These are phyloP conservation scores for Gossypium gossypioides DNA, from an alignment of 441 rosid species.

Conservation along the genomic window DNA sequence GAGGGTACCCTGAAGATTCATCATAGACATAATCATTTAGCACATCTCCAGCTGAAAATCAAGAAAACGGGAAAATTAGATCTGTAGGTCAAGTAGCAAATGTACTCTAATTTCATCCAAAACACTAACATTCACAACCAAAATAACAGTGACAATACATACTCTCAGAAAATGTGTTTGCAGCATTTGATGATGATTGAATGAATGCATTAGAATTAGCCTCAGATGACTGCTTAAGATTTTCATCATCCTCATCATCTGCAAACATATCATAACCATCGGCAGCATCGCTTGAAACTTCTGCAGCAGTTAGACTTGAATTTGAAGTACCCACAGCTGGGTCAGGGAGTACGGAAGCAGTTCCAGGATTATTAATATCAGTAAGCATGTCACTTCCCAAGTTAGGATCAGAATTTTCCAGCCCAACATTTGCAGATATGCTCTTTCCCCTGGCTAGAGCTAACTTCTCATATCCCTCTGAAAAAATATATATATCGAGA, in stretches of 20 bases:
- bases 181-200: constrained; percentile 25
- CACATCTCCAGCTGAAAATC: constrained; percentile 42
- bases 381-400: constrained; percentile 19
- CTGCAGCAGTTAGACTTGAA: constrained; percentile 23
- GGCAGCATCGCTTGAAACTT: constrained; percentile 21
- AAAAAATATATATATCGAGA: neutral
- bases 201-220: constrained; percentile 21
- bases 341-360: constrained; percentile 19
- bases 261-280: constrained; percentile 71
- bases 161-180: constrained; percentile 29
- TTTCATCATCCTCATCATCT: constrained; percentile 39
- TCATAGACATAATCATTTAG: constrained; percentile 69
- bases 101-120: neutral
- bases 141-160: constrained; percentile 13
- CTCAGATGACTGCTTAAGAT: constrained; percentile 32
- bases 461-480: constrained; percentile 79
- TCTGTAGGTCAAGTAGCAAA: neutral
- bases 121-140: neutral
- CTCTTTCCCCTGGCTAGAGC: constrained; percentile 45
- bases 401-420: constrained; percentile 16
- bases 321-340: constrained; percentile 21
- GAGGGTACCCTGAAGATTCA: constrained; percentile 72
- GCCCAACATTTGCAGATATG: constrained; percentile 12
- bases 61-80: constrained; percentile 8
- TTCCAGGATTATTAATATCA: constrained; percentile 17